Conservation (phyloP, 2,329 filamentous ascomycete genomes). For the Pseudocercospora musae region DNA sequence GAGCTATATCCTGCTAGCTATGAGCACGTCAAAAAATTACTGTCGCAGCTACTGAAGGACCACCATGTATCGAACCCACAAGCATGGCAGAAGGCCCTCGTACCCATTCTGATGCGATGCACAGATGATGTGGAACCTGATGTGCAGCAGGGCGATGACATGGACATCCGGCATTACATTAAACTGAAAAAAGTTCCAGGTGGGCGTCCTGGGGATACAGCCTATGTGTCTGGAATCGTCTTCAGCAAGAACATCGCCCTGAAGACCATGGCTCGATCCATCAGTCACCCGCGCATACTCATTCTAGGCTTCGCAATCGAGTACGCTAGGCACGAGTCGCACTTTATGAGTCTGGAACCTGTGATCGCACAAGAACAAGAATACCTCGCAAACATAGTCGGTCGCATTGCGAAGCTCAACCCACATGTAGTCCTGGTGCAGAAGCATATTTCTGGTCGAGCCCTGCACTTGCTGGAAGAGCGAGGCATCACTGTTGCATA, state of each 20-base stretch:
- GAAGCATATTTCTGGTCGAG: conserved; percentile 86
- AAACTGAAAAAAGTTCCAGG: conserved; percentile 96
- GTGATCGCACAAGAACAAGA: conserved; percentile 96
- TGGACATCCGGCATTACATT: conserved; percentile 96
- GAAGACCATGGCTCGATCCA: conserved; percentile 91
- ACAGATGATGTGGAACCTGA: conserved; percentile 94
- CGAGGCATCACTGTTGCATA: conserved; percentile 90
- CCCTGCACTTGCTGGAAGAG: conserved; percentile 81
- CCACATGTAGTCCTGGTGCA: conserved; percentile 89
- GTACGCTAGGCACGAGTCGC: conserved; percentile 86
- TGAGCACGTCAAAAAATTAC: conserved; percentile 79
- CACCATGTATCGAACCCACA: conserved; percentile 66
- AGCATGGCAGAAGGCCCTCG: conserved; percentile 84
- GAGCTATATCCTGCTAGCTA: conserved; percentile 85
- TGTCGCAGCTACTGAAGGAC: conserved; percentile 80
- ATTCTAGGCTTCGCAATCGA: conserved; percentile 95
- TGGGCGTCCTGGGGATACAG: conserved; percentile 82
- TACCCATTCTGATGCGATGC: conserved; percentile 85
- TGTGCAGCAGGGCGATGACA: conserved; percentile 84
- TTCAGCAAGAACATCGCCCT: conserved; percentile 96
- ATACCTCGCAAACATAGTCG: conserved; percentile 86
- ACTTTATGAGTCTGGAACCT: conserved; percentile 97
- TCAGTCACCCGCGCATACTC: conserved; percentile 78
- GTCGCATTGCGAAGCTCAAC: conserved; percentile 78
- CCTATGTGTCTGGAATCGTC: conserved; percentile 94